These are phyloP conservation scores for Stylonectria norvegica DNA, from an alignment of 2,329 filamentous ascomycete genomes.

Conservation along the genomic window DNA sequence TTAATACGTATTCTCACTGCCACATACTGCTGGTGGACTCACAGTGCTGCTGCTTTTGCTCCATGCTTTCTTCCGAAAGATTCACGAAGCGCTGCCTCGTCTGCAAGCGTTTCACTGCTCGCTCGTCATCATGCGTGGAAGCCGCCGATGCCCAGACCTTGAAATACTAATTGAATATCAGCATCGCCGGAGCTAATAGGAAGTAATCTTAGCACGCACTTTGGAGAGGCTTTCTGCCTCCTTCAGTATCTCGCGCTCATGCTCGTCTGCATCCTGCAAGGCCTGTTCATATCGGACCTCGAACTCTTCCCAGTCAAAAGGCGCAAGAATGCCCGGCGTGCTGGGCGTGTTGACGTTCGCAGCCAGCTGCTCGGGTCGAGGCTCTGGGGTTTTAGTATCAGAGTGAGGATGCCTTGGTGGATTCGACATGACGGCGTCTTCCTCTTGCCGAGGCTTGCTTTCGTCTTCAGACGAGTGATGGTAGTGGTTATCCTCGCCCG, in stretches of 20 bases:
- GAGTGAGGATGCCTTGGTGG: slow-evolving; percentile 17
- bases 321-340: slow-evolving; percentile 50
- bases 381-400: slow-evolving; percentile 38
- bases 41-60: slow-evolving; percentile 79
- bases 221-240: slow-evolving; percentile 67
- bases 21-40: slow-evolving; percentile 33
- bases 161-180: slow-evolving; percentile 61
- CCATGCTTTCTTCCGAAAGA: slow-evolving; percentile 67
- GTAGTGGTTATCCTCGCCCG: slow-evolving; percentile 13
- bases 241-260: slow-evolving; percentile 63
- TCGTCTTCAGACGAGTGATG: slow-evolving; percentile 14
- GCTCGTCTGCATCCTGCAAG: slow-evolving; percentile 57
- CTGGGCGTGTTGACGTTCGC: slow-evolving; percentile 39
- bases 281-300: slow-evolving; percentile 64
- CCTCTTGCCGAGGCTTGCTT: slow-evolving; percentile 9
- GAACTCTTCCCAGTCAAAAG: slow-evolving; percentile 76
- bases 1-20: slow-evolving; percentile 13
- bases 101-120: slow-evolving; percentile 74
- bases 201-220: slow-evolving; percentile 48
- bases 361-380: slow-evolving; percentile 32
- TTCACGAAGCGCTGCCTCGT: slow-evolving; percentile 76
- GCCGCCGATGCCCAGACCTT: slow-evolving; percentile 73
- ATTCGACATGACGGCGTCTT: slow-evolving; percentile 21
- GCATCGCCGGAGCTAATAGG: not conserved
- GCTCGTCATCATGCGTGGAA: slow-evolving; percentile 67